Evolutionary conservation across 192 early-diverging fungal genomes (phyloP).

Genomic region (Coemansia sp.): DNA sequence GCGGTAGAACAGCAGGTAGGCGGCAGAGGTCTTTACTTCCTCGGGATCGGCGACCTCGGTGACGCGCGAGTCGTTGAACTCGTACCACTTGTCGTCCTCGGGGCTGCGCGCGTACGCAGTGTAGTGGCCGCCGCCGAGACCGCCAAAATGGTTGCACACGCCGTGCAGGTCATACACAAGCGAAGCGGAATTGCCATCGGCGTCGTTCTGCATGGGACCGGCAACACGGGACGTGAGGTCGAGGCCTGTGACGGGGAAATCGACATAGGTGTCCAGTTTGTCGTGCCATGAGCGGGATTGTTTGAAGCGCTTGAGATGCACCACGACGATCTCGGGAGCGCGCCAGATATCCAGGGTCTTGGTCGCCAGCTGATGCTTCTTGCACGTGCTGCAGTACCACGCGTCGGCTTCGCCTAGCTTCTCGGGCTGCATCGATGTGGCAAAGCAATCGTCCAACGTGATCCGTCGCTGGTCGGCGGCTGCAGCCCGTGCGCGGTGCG

Average conservation of each 20-base stretch:
- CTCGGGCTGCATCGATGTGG: constrained; percentile 76
- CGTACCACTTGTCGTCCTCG: constrained; percentile 71
- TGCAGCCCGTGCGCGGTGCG: neutral
- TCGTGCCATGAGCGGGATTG: constrained; percentile 65
- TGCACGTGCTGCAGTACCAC: constrained; percentile 80
- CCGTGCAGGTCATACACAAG: constrained; percentile 72
- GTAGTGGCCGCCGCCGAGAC: constrained; percentile 83
- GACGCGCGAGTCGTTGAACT: constrained; percentile 79
- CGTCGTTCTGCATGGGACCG: constrained; percentile 26
- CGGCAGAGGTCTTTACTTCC: constrained; percentile 33
- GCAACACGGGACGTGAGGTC: constrained; percentile 60
- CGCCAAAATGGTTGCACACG: constrained; percentile 83
- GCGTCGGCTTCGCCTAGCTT: constrained; percentile 71
- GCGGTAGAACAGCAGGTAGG: constrained; percentile 57
- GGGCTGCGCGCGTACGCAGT: constrained; percentile 77
- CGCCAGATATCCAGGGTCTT: constrained; percentile 83
- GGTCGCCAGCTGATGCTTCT: constrained; percentile 72
- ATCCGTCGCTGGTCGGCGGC: constrained; percentile 32
- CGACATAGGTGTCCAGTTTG: constrained; percentile 73
- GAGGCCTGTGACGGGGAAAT: constrained; percentile 67
- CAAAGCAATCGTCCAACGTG: constrained; percentile 68
- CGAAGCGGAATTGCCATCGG: neutral
- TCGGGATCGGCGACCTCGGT: constrained; percentile 28
- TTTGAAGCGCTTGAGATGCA: constrained; percentile 83
- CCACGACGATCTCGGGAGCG: constrained; percentile 75